Conservation (phyloP, 805 yeast species). For the Candida sphagnicola region DNA sequence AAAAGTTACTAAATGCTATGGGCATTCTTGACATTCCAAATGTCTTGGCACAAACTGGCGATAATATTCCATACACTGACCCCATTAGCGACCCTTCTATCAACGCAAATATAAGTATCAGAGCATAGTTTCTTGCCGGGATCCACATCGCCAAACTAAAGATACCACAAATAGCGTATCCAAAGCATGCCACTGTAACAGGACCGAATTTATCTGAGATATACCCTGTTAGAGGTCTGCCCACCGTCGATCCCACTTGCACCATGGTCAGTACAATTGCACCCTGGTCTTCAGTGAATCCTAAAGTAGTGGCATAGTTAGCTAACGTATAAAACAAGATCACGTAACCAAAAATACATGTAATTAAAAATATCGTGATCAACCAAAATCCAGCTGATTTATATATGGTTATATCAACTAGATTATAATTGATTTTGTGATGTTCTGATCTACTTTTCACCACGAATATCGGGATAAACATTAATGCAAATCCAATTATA, state of each 20-base stretch:
- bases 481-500: conserved; percentile 24
- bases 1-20: conserved; percentile 46
- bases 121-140: conserved; percentile 54
- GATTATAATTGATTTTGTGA: conserved; percentile 19
- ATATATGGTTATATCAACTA: conserved; percentile 39
- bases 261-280: conserved; percentile 56
- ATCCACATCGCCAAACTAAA: conserved; percentile 32
- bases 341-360: conserved; percentile 57
- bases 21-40: conserved; percentile 53
- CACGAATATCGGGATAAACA: conserved; percentile 15
- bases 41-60: conserved; percentile 47
- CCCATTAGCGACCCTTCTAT: conserved; percentile 58
- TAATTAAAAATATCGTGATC: conserved; percentile 34
- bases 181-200: conserved; percentile 33
- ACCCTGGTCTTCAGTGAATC: conserved; percentile 50
- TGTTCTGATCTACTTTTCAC: conserved; percentile 12
- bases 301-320: conserved; percentile 55
- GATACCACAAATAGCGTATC: conserved; percentile 21
- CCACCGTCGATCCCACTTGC: conserved; percentile 50
- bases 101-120: conserved; percentile 47
- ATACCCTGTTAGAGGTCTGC: conserved; percentile 52
- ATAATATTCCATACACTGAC: conserved; percentile 52
- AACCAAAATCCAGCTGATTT: conserved; percentile 39
- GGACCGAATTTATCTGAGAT: conserved; percentile 51
- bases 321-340: conserved; percentile 55